Base-by-base conservation (phyloP, 2,329 filamentous ascomycete genomes). In the Botrytis cinerea region DNA sequence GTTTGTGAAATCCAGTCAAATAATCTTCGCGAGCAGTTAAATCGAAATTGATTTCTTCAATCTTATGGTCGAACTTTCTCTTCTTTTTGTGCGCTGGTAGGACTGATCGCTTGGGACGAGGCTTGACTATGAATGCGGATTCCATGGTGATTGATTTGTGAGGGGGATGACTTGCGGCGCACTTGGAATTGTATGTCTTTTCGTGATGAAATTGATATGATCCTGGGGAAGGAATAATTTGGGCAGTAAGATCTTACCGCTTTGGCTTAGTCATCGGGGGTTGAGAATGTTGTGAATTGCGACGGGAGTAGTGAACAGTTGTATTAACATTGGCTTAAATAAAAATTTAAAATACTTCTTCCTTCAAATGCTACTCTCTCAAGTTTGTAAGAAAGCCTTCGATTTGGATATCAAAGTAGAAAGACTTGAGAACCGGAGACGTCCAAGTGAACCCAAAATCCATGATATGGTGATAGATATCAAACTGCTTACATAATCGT, bases 1-100 rank as follows among this genome's bases (percentile, higher is more conserved):
- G 92, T 87, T 98, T 99, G 85, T 95, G 95, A 84, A 99, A 99
- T 4, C 96, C 96, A 0, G 94, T 98, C 73, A 99, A 87, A 81
- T 93, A 99, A 80, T 98, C 94, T 76, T 92, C 85, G 76, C 96
- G 91, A 63, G 93, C 93, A 75, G 87, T 86, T 75, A 87, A 84
- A 84, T 99, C 94, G 84, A 98, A 99, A 70, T 86, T 89, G 82
- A 99, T 92, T 81, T 97, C 93, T 80, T 95, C 93, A 74, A 93
- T 86, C 57, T 86, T 81, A 59, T 80, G 79, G 28, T 78, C 80
- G 75, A 83, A 82, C 82, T 92, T 93, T 76, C 92, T 86, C 80
- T 90, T 91, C 83, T 92, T 94, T n/a, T 84, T 84, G 20, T 86
- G 86, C 1, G 88, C 87, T 25, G 87, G 86, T 71, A 92, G 87